Evolutionary conservation across 257 asterid species (phyloP), one percentile per base, ranked within the genome.

Genomic region (Coffea canephora): DNA sequence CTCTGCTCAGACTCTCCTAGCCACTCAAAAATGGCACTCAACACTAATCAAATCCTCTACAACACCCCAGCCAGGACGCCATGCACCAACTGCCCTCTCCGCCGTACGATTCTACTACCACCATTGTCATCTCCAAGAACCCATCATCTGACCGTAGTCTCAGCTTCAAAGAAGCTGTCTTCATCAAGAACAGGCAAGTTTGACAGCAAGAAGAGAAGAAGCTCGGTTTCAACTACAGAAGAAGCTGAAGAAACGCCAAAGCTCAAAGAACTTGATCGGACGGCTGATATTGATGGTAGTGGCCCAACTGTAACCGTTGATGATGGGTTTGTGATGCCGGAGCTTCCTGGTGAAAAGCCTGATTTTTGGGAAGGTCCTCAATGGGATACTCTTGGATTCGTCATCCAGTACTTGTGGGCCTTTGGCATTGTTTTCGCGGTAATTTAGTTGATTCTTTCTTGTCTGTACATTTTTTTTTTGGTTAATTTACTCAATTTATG

Each of bases 391-490:
- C 74, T 96, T 49, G 99, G 99, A 7, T 93, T 96, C 91, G 92
- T 96, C 73, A 86, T 96, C 59, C 94, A 94, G 80, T 96, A 93
- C 74, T 66, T 96, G 91, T 96, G 98, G 99, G 99, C 97, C 88
- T 91, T 96, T 59, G 97, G 98, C 80, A 71, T 92, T 64, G 79
- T 92, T 80, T 95, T 96, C 43, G 96, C 95, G 95, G 99, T 95
- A 89, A 78, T 54, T 59, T 15, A 46, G 18, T 48, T 72, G 3
- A 15, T 15, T 65, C 36, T 45, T 5, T 18, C 25, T 55, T 21
- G n/a, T 23, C 16, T 45, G 8, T 1, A 50, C 12, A 34, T 16
- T 7, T 10, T 50, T 46, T 67, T 16, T 31, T 19, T 23, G 18
- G 18, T 45, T 45, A 0, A n/a, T 61, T 3, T 2, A 4, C 3